Evolutionary conservation across 1,284 basidiomycete species (phyloP).

Genomic region (Xanthoconium separans): DNA sequence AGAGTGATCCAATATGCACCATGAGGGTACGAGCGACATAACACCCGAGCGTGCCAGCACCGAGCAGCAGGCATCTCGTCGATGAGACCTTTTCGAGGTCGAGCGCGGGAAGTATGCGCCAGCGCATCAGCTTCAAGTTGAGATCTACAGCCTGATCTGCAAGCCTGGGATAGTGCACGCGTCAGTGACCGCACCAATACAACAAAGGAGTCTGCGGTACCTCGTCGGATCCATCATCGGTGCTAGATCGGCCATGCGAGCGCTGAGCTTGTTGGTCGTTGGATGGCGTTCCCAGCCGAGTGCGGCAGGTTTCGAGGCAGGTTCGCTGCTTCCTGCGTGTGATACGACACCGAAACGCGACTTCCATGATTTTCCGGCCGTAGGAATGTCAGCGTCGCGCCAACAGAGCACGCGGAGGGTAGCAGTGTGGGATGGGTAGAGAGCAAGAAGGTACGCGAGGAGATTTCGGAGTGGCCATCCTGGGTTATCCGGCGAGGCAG

Average conservation of each 20-base stretch:
- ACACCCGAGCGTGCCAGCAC: conserved; percentile 95
- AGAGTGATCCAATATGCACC: conserved; percentile 41
- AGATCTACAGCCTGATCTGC: conserved; percentile 96
- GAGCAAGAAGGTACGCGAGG: conserved; percentile 72
- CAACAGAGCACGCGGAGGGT: conserved; percentile 73
- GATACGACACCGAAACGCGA: conserved; percentile 60
- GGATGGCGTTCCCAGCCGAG: conserved; percentile 96
- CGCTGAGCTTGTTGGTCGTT: conserved; percentile 76
- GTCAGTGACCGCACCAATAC: not conserved
- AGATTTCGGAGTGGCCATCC: conserved; percentile 97
- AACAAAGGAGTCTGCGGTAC: conserved; percentile 31
- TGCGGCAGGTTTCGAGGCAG: conserved; percentile 50
- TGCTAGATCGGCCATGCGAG: conserved; percentile 88
- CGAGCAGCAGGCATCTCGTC: conserved; percentile 84
- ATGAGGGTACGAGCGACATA: conserved; percentile 90
- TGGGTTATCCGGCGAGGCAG: conserved; percentile 71
- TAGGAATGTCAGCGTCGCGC: conserved; percentile 58
- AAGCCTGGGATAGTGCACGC: conserved; percentile 48
- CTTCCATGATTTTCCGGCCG: conserved; percentile 47
- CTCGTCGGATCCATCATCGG: conserved; percentile 93
- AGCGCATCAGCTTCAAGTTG: conserved; percentile 97
- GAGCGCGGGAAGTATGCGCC: conserved; percentile 91
- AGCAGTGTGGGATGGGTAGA: conserved; percentile 49
- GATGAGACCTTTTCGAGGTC: conserved; percentile 84
- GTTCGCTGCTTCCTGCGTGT: conserved; percentile 16